Percentiles rank a stretch among this genome's conserved stretches.
Evolutionary conservation across 2,329 filamentous ascomycete genomes (phyloP).

Genomic region (Microsporum audouinii): DNA sequence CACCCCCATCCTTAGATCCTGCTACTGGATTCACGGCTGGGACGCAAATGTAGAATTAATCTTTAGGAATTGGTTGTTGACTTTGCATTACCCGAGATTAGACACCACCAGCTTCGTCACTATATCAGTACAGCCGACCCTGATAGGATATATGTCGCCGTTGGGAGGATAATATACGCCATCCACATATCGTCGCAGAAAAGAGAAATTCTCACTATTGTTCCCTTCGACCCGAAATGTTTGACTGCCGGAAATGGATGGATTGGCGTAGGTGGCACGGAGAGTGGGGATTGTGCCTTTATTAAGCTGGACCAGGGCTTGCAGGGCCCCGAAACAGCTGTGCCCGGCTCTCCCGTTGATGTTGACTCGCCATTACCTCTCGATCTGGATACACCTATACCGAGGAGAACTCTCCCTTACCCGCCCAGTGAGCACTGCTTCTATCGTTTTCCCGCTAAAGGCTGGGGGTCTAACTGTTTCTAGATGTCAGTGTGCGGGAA

Average conservation of each 20-base stretch:
- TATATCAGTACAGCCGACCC: constrained; percentile 71
- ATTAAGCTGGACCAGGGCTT: constrained; percentile 40
- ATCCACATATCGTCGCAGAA: constrained; percentile 58
- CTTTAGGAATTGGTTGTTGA: not conserved
- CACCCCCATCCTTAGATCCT: constrained; percentile 11
- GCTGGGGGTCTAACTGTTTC: constrained; percentile 16
- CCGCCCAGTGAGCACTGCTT: constrained; percentile 15
- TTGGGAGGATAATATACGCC: constrained; percentile 60
- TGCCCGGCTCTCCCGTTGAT: constrained; percentile 25
- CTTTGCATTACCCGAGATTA: constrained; percentile 10
- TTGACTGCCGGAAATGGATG: constrained; percentile 77
- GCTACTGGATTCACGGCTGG: not conserved
- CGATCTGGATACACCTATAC: constrained; percentile 27
- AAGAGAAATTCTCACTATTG: constrained; percentile 59
- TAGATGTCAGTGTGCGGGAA: constrained; percentile 44
- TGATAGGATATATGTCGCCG: constrained; percentile 74
- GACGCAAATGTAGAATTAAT: not conserved
- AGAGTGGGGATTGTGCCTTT: constrained; percentile 75
- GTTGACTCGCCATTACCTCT: constrained; percentile 49
- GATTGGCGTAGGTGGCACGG: constrained; percentile 76
- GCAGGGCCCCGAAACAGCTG: constrained; percentile 1
- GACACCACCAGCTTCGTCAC: constrained; percentile 56
- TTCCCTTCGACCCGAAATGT: constrained; percentile 68
- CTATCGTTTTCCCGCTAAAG: not conserved
- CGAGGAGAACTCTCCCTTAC: constrained; percentile 19